Conservation (phyloP, 441 rosid genomes). For the Hypseocharis bilobata region DNA sequence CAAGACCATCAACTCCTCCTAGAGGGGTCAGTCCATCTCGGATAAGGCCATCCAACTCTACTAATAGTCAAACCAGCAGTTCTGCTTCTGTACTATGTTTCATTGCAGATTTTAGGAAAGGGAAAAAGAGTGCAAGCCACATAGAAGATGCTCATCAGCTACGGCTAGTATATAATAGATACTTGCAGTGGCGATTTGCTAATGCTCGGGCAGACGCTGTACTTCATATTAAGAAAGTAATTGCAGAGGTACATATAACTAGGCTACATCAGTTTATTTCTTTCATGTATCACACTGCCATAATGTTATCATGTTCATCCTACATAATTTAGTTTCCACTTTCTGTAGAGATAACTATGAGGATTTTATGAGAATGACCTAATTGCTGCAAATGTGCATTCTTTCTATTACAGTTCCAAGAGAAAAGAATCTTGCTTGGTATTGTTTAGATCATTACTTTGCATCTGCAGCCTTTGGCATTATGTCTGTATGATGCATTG, state of each 20-base stretch:
- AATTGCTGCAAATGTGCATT: not conserved
- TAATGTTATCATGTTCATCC: not conserved
- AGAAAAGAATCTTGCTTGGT: not conserved
- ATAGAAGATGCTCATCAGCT: constrained; percentile 89
- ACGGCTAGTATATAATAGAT: constrained; percentile 67
- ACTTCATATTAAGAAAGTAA: constrained; percentile 52
- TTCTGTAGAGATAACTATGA: not conserved
- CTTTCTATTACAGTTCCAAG: not conserved
- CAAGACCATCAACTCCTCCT: constrained; percentile 72
- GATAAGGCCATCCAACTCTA: constrained; percentile 35
- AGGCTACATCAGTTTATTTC: not conserved
- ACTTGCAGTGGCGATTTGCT: constrained; percentile 82
- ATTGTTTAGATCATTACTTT: not conserved
- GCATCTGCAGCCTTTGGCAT: not conserved
- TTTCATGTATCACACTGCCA: not conserved
- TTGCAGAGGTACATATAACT: constrained; percentile 51
- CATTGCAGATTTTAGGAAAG: constrained; percentile 68
- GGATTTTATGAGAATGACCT: not conserved
- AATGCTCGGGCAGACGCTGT: constrained; percentile 67
- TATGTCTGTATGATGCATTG: not conserved
- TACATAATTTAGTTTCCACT: constrained; percentile 3
- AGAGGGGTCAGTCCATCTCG: constrained; percentile 59
- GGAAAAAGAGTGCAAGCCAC: constrained; percentile 50
- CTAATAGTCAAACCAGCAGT: constrained; percentile 46
- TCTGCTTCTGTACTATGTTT: constrained; percentile 81